These are phyloP conservation scores for Aspergillus avenaceus DNA, from an alignment of 495 filamentous ascomycete species.

Conservation along the genomic window DNA sequence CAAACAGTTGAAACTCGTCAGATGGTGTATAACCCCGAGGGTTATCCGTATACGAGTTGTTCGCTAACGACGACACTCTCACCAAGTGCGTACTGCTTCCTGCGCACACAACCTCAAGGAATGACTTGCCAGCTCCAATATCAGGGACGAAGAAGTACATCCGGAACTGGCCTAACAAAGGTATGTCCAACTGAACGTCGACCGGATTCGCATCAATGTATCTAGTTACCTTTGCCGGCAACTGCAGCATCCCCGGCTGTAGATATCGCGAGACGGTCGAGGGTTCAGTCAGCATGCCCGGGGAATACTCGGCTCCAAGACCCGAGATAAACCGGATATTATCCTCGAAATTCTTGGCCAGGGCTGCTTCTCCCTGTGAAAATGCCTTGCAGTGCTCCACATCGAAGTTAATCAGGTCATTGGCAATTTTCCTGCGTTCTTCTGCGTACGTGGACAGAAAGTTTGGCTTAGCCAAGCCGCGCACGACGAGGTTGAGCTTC, in stretches of 20 bases:
- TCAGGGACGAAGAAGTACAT: constrained; percentile 61
- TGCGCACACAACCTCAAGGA: constrained; percentile 53
- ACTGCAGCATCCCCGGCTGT: constrained; percentile 55
- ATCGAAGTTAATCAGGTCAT: constrained; percentile 73
- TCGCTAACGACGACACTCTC: constrained; percentile 42
- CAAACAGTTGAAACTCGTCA: constrained; percentile 56
- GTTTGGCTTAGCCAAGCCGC: constrained; percentile 51
- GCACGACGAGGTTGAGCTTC: constrained; percentile 71
- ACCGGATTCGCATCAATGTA: constrained; percentile 70
- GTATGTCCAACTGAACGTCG: constrained; percentile 69
- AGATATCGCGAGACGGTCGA: constrained; percentile 15
- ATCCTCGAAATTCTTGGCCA: constrained; percentile 59
- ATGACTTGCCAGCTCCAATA: constrained; percentile 44
- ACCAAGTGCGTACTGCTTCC: constrained; percentile 39
- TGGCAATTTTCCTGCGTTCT: constrained; percentile 69
- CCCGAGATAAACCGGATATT: constrained; percentile 67
- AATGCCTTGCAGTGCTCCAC: constrained; percentile 52
- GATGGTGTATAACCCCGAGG: constrained; percentile 42
- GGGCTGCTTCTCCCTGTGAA: constrained; percentile 51
- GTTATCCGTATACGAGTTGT: constrained; percentile 49
- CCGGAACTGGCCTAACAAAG: constrained; percentile 64
- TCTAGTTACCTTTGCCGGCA: constrained; percentile 59
- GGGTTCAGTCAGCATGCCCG: constrained; percentile 52
- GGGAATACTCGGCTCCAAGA: constrained; percentile 58
- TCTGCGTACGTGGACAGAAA: constrained; percentile 70